Evolutionary conservation across 345 rosid species (phyloP), one percentile per base, ranked within the genome.

Genomic region (Gossypium thurberi): DNA sequence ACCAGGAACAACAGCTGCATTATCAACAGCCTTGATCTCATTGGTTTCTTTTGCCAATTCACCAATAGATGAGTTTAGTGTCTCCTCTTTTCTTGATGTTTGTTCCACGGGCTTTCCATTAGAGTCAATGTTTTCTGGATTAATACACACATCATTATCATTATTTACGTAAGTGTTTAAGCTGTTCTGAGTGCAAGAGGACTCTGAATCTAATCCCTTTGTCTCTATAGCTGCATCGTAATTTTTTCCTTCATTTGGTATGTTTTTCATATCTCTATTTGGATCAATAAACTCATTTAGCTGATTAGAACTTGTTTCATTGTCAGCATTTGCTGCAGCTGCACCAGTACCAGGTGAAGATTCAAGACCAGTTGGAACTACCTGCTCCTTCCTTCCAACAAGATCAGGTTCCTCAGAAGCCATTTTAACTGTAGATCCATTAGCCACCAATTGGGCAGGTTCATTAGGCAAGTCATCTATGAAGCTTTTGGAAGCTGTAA

Each of bases 171-270:
- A 89, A 71, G 85, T 65, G 72, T 74, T 78, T 79, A 81, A 55
- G 69, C 79, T 82, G 58, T 85, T 87, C 65, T 73, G 84, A n/a
- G 90, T 82, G 81, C 84, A 84, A 78, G 90, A 89, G 71, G 92
- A 89, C 72, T 88, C 91, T 26, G 87, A 84, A 75, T 89, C 90
- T 76, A 89, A 78, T 72, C 78, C 81, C 79, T 84, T 87, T 20
- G 76, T 70, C 76, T 76, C 84, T 60, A 72, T 63, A 75, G 80
- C 81, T 26, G 74, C 83, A 55, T 78, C 80, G 55, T 76, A 75
- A 61, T 47, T 75, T 81, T 80, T 79, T 53, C 72, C 80, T 69
- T 86, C 87, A 87, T 79, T 80, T 69, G 77, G 68, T 33, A 82
- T 53, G 71, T 66, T 62, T 76, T 79, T 84, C 69, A 65, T 74